Percentiles rank a stretch among this genome's conserved stretches.
phyloP scores from a whole-genome alignment of 495 filamentous ascomycete genomes.

The Penicillium atrosanguineum region DNA sequence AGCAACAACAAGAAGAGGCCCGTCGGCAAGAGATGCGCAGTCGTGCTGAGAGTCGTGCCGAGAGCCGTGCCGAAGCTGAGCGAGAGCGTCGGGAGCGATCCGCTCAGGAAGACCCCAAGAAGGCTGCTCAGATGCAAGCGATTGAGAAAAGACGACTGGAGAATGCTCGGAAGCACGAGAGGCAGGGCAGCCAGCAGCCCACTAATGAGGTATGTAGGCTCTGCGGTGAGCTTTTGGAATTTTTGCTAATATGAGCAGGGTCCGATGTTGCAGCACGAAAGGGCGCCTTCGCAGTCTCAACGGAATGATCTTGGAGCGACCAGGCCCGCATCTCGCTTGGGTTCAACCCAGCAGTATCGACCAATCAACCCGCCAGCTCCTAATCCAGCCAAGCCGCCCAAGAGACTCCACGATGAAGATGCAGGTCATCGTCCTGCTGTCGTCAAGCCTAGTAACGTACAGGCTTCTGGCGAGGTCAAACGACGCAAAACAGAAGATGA shows the following conservation, averaged over 20 bases:
- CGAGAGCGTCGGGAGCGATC: conserved; percentile 44
- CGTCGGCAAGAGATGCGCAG: conserved; percentile 31
- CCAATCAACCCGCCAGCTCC: conserved; percentile 48
- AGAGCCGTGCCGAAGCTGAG: conserved; percentile 46
- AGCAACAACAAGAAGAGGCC: conserved; percentile 49
- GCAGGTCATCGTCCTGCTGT: conserved; percentile 44
- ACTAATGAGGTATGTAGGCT: conserved; percentile 39
- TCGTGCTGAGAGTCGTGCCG: conserved; percentile 17
- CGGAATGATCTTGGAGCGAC: conserved; percentile 49
- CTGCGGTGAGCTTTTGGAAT: neutral
- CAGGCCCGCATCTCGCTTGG: conserved; percentile 54
- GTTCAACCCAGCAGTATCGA: conserved; percentile 51
- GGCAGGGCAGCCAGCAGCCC: conserved; percentile 48
- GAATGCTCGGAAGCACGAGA: conserved; percentile 60
- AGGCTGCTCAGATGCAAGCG: conserved; percentile 67
- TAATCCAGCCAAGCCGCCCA: conserved; percentile 66
- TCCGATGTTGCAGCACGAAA: conserved; percentile 42
- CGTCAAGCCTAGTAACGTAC: conserved; percentile 40
- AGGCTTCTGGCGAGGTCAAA: conserved; percentile 52
- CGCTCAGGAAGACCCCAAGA: conserved; percentile 57
- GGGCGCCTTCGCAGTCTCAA: conserved; percentile 32
- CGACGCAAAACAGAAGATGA: conserved; percentile 60
- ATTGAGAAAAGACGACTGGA: conserved; percentile 62
- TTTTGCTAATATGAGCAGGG: conserved; percentile 16
- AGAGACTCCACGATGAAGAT: conserved; percentile 57